These are phyloP conservation scores for Talaromyces stipitatus DNA, from an alignment of 495 filamentous ascomycete species.

Conservation along the genomic window DNA sequence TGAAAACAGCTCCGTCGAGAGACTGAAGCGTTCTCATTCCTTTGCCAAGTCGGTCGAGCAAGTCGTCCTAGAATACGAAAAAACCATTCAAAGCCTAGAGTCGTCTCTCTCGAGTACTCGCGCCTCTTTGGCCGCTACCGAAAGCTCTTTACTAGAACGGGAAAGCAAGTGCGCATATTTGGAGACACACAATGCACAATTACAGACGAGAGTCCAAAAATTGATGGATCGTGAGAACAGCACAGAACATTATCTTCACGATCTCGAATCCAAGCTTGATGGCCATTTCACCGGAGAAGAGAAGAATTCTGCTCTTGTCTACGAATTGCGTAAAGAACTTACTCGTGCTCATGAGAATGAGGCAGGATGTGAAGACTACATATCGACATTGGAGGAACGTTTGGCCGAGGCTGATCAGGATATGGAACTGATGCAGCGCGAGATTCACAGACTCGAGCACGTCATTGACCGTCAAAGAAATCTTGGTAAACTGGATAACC, in stretches of 20 bases:
- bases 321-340: slow-evolving; percentile 87
- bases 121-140: slow-evolving; percentile 70
- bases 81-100: slow-evolving; percentile 93
- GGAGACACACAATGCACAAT: slow-evolving; percentile 84
- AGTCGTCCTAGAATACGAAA: slow-evolving; percentile 95
- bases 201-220: slow-evolving; percentile 83
- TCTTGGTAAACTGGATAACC: slow-evolving; percentile 85
- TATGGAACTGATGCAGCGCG: slow-evolving; percentile 90
- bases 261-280: slow-evolving; percentile 82
- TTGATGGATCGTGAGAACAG: slow-evolving; percentile 79
- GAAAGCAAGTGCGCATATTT: slow-evolving; percentile 88
- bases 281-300: slow-evolving; percentile 89
- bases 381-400: slow-evolving; percentile 91
- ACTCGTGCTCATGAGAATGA: slow-evolving; percentile 86
- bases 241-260: slow-evolving; percentile 86
- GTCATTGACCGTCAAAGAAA: slow-evolving; percentile 93
- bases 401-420: slow-evolving; percentile 95
- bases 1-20: slow-evolving; percentile 76
- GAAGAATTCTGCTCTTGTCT: slow-evolving; percentile 74
- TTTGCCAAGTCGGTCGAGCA: slow-evolving; percentile 94
- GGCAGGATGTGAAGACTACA: slow-evolving; percentile 84
- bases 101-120: slow-evolving; percentile 86
- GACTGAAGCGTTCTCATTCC: slow-evolving; percentile 86
- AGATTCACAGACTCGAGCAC: slow-evolving; percentile 89
- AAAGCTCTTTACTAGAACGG: slow-evolving; percentile 81